Base-by-base conservation (phyloP, 1,139 yeast species). In the Diutina rugosa region DNA sequence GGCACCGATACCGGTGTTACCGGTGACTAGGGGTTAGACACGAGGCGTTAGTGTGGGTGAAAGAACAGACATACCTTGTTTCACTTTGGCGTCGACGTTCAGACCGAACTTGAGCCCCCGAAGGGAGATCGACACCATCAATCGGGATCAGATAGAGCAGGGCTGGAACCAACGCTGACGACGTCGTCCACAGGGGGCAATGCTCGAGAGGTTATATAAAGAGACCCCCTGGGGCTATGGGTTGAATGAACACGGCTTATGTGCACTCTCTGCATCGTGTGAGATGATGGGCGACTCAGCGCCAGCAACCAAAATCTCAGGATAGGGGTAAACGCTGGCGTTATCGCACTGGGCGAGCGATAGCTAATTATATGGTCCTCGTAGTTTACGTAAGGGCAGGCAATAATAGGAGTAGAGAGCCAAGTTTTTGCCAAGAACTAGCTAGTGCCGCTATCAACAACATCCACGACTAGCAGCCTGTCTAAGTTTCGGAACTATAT, bases 1-100 rank as follows among this genome's bases (percentile, higher is more conserved):
- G 28, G 53, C 41, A 18, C 53, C 53, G 41, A 49, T 49, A 18
- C 53, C 53, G n/a, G 28, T 38, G 35, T 49, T 49, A 14, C 41
- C 16, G 21, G 53, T 49, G 53, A 38, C 53, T 44, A 16, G 21
- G 26, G n/a, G 46, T 44, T 44, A 44, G 46, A 6, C 5, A 7
- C 26, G 26, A 9, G 6, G 9, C n/a, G 16, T n/a, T 4, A 44
- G 46, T 18, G 26, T 26, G 45, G 45, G 18, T 41, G 45, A n/a
- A 41, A 2, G 45, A 9, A 18, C 26, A 21, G 10, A 44, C 46
- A 7, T 44, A 44, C 46, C 46, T 18, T 16, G 41, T 21, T 32
- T 49, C 4, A 49, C 44, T 16, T 49, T 49, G 29, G 14, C 32
- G 2, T 49, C 53, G 21, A 49, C 53, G 18, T 32, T 49, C 53